These are phyloP conservation scores for Sugiyamaella neomexicana DNA, from an alignment of 1,139 yeast species.

Conservation along the genomic window DNA sequence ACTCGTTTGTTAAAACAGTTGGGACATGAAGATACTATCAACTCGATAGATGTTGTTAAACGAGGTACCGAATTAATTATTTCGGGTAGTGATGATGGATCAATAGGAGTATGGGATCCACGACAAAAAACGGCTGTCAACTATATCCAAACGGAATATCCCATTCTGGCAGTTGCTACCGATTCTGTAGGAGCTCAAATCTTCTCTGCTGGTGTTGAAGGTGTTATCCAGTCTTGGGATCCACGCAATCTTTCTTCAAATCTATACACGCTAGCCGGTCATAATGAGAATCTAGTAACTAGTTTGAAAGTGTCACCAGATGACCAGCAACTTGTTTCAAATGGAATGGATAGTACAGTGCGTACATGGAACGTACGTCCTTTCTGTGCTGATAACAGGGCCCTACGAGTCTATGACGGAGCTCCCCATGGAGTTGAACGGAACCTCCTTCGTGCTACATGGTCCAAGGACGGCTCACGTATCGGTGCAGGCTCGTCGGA, in stretches of 20 bases:
- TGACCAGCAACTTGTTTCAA: slow-evolving; percentile 52
- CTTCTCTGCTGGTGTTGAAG: slow-evolving; percentile 68
- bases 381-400: slow-evolving; percentile 46
- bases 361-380: slow-evolving; percentile 57
- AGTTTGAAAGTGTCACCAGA: slow-evolving; percentile 52
- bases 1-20: slow-evolving; percentile 52
- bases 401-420: slow-evolving; percentile 55
- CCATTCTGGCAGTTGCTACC: slow-evolving; percentile 56
- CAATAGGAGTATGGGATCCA: slow-evolving; percentile 59
- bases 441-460: slow-evolving; percentile 51
- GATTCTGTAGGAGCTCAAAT: slow-evolving; percentile 45
- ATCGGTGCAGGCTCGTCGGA: slow-evolving; percentile 66
- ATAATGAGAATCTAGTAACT: slow-evolving; percentile 51
- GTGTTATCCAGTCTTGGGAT: slow-evolving; percentile 60
- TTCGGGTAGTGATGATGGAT: slow-evolving; percentile 69
- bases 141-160: slow-evolving; percentile 51
- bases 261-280: slow-evolving; percentile 46
- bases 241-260: slow-evolving; percentile 31
- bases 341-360: slow-evolving; percentile 59
- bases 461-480: slow-evolving; percentile 44
- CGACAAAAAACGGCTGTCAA: slow-evolving; percentile 49
- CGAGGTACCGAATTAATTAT: slow-evolving; percentile 43
- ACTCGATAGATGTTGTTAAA: slow-evolving; percentile 48
- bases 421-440: slow-evolving; percentile 58
- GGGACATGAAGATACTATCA: slow-evolving; percentile 57